Conservation (phyloP, 768 basidiomycete species). For the Rhizopogon vesiculosus region DNA sequence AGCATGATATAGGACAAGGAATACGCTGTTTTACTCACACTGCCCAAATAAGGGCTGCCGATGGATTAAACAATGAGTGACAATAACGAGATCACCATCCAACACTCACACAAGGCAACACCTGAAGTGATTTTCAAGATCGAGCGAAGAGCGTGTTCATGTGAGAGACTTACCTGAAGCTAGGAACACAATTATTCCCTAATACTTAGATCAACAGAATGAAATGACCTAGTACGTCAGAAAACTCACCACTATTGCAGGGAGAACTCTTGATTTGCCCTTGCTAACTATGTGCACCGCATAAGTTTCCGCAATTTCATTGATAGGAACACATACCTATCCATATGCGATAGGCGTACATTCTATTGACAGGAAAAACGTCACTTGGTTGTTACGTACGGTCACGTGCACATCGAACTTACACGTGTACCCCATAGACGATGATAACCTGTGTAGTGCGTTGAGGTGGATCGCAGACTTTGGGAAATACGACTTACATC, state of each 20-base stretch:
- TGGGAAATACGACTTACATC: not conserved
- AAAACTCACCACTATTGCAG: not conserved
- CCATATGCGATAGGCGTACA: constrained; percentile 1
- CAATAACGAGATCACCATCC: not conserved
- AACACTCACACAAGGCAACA: not conserved
- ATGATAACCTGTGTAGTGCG: not conserved
- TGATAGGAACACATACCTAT: not conserved
- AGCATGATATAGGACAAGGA: not conserved
- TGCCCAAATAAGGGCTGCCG: not conserved
- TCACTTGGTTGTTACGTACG: not conserved
- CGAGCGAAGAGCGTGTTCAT: not conserved
- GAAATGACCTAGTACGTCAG: not conserved
- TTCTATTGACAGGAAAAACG: not conserved
- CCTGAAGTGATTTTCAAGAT: not conserved
- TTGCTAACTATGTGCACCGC: not conserved
- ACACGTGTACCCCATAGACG: not conserved
- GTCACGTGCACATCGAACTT: not conserved
- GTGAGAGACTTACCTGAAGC: not conserved
- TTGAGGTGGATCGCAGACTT: not conserved
- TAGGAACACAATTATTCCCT: not conserved
- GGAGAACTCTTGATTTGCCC: not conserved
- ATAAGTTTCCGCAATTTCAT: not conserved
- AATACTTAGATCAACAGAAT: not conserved
- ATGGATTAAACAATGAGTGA: not conserved
- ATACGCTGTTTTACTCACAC: not conserved